Base-by-base conservation (phyloP, 768 basidiomycete species). In the Boletus pseudopeckii region DNA sequence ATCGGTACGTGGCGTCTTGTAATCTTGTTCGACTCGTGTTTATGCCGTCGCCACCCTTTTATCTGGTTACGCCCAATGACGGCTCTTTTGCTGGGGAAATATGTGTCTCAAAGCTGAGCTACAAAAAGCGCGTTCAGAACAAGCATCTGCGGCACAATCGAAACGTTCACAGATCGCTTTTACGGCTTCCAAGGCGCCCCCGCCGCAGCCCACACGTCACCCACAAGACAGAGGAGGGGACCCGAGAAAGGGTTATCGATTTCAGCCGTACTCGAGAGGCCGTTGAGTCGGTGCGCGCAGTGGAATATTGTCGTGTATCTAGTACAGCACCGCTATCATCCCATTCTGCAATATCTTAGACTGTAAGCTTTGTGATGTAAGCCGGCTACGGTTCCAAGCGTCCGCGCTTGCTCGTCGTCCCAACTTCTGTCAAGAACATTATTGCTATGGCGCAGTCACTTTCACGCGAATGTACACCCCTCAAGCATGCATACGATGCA, bases 401-500 rank as follows among this genome's bases (percentile, higher is more conserved):
- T 26, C 7, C 18, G 9, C 13, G 6, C 13, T 5, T 18, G 18
- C 7, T 32, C 42, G 17, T 28, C 13, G 20, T 18, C 22, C 10
- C 4, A 15, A 41, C 37, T 34, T 28, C 7, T n/a, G 30, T 18
- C n/a, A 11, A 14, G 11, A 24, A 37, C 46, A 17, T 18, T 37
- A 11, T 20, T 13, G 22, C 13, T 18, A 90, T 92, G 90, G 85
- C 91, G 0, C 78, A 85, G 56, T 94, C 92, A 53, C 81, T 98
- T 22, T 83, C 88, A 1, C 74, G 82, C 9, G 81, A 85, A 75
- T 98, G 96, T 73, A 97, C 95, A 6, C 86, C 90, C 0, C 78
- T 96, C 53, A 98, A 98, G 71, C 83, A 84, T 48, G 74, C 83
- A 51, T 98, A 97, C 68, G 95, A 98, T 71, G 77, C 89, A 0